A percentile compares a stretch with the other conserved stretches of the same genome.
Conservation (phyloP, 768 basidiomycete genomes). For the Termitomyces sp. region DNA sequence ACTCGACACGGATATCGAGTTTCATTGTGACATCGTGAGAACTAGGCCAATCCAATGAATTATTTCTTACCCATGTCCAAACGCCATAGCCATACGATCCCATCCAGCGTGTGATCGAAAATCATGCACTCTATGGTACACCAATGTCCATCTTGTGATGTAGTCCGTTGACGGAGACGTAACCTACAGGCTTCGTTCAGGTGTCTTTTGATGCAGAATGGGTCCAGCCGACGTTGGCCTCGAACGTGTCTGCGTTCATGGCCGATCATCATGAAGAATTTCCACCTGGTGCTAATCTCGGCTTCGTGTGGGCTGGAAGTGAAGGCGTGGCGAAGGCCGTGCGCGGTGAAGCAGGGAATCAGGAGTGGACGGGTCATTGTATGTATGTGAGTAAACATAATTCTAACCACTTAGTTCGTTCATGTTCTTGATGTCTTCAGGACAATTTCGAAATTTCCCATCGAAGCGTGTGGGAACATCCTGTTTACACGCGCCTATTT, state of each 20-base stretch:
- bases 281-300: conserved; percentile 19
- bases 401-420: neutral
- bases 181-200: conserved; percentile 22
- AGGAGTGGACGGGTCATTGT: conserved; percentile 21
- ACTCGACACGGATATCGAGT: conserved; percentile 26
- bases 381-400: conserved; percentile 24
- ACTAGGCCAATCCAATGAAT: neutral
- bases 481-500: conserved; percentile 21
- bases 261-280: conserved; percentile 7
- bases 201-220: conserved; percentile 19
- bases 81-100: conserved; percentile 23
- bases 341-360: conserved; percentile 18
- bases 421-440: conserved; percentile 5
- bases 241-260: conserved; percentile 23
- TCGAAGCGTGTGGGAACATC: conserved; percentile 22
- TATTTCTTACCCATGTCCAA: neutral
- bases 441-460: conserved; percentile 29
- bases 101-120: conserved; percentile 18
- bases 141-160: neutral
- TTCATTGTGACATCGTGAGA: conserved; percentile 26
- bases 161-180: neutral
- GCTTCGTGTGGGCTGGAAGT: conserved; percentile 19
- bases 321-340: conserved; percentile 19
- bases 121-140: conserved; percentile 21
- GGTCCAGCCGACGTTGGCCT: conserved; percentile 23